phyloP scores from a whole-genome alignment of 2,329 filamentous ascomycete species.

The Alternaria conjuncta region DNA sequence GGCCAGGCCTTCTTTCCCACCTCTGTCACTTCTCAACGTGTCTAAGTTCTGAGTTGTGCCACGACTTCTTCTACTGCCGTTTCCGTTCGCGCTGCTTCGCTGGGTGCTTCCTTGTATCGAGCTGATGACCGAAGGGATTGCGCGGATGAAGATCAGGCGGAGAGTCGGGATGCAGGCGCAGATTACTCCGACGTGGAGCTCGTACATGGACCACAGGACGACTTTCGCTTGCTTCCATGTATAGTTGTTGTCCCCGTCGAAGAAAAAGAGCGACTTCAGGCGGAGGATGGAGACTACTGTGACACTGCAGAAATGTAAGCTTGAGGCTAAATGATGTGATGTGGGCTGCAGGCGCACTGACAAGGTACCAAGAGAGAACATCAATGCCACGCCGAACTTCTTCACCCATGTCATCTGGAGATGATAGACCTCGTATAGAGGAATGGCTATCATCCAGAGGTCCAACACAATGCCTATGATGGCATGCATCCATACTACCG shows the following conservation, averaged over 20 bases:
- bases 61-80: conserved; percentile 19
- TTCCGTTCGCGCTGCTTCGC: neutral
- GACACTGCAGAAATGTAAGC: neutral
- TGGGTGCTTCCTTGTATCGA: conserved; percentile 21
- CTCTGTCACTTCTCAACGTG: neutral
- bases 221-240: conserved; percentile 38
- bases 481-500: conserved; percentile 39
- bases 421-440: conserved; percentile 36
- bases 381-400: conserved; percentile 41
- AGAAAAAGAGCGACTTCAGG: conserved; percentile 49
- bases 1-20: neutral
- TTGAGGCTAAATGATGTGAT: too few species aligned
- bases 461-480: conserved; percentile 34
- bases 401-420: conserved; percentile 39
- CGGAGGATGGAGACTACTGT: conserved; percentile 50
- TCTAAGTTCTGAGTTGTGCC: conserved; percentile 17
- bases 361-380: conserved; percentile 43
- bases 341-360: neutral
- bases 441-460: conserved; percentile 33
- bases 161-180: conserved; percentile 52
- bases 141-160: conserved; percentile 41
- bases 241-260: conserved; percentile 48
- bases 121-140: conserved; percentile 42
- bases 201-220: conserved; percentile 22
- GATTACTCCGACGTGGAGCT: conserved; percentile 39